A percentile compares a stretch with the other conserved stretches of the same genome.
phyloP scores from a whole-genome alignment of 2,329 filamentous ascomycete genomes.

The Diaporthe velutina region DNA sequence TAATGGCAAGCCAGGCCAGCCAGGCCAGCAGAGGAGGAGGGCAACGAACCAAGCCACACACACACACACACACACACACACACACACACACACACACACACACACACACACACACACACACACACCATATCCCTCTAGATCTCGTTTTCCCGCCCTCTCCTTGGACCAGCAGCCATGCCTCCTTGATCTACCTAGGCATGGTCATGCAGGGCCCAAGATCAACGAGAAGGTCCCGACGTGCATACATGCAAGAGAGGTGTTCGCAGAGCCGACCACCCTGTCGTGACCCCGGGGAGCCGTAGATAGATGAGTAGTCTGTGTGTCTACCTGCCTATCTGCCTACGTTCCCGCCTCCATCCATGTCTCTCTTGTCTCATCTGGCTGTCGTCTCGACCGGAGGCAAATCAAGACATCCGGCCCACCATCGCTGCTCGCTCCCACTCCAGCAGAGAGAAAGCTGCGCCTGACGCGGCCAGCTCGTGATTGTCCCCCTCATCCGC shows the following conservation, averaged over 20 bases:
- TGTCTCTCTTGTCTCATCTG: not conserved
- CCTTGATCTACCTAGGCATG: constrained; percentile 28
- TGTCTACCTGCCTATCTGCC: not conserved
- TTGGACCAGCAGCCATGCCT: constrained; percentile 9
- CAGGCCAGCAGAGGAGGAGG: not conserved
- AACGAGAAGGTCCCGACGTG: constrained; percentile 26
- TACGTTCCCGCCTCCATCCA: not conserved
- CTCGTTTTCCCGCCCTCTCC: not conserved
- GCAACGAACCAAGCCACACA: not conserved
- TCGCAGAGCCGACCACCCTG: constrained; percentile 22
- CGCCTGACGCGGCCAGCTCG: constrained; percentile 30
- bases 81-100: not conserved
- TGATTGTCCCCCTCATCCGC: not conserved
- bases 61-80: not conserved
- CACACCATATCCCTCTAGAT: not conserved
- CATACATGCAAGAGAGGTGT: constrained; percentile 30
- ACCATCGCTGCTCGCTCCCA: not conserved
- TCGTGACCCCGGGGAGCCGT: not conserved
- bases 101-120: not conserved
- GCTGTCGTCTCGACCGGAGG: not conserved
- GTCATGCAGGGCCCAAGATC: constrained; percentile 34
- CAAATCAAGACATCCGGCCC: constrained; percentile 19
- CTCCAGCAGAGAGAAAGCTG: not conserved
- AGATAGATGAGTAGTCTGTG: not conserved
- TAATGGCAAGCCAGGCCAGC: not conserved